phyloP scores from a whole-genome alignment of 2,329 filamentous ascomycete genomes.

The Fusarium brevicatenulatum region DNA sequence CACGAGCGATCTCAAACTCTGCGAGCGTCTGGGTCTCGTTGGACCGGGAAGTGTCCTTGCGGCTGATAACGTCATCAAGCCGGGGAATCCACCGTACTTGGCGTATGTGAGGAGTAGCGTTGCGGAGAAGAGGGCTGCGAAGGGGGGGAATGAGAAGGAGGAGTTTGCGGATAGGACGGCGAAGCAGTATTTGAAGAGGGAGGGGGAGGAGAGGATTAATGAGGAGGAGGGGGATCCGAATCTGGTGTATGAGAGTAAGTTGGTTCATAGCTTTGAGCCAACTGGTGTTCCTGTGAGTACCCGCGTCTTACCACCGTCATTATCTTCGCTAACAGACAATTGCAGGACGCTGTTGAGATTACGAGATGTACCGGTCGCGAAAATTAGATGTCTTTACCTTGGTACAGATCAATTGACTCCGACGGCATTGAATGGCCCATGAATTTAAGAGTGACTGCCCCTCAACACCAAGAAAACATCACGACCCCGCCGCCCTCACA shows the following conservation, averaged over 20 bases:
- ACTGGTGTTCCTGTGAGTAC: slow-evolving; percentile 70
- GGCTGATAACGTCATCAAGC: slow-evolving; percentile 77
- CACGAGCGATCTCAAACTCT: slow-evolving; percentile 77
- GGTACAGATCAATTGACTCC: not conserved
- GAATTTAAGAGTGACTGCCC: not conserved
- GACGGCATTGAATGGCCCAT: not conserved
- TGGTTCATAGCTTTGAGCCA: slow-evolving; percentile 74
- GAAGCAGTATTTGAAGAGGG: slow-evolving; percentile 66
- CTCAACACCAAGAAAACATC: slow-evolving; percentile 20
- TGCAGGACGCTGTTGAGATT: slow-evolving; percentile 73
- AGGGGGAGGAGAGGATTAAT: slow-evolving; percentile 53
- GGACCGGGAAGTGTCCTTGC: slow-evolving; percentile 69
- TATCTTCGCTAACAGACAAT: slow-evolving; percentile 39
- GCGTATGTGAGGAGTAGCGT: slow-evolving; percentile 75
- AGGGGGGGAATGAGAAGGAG: slow-evolving; percentile 51
- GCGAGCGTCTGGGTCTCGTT: slow-evolving; percentile 75
- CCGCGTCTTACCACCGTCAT: accelerated
- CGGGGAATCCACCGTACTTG: slow-evolving; percentile 76
- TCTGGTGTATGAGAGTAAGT: slow-evolving; percentile 71
- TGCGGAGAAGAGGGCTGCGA: slow-evolving; percentile 64
- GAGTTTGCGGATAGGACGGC: slow-evolving; percentile 56
- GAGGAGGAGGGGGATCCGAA: slow-evolving; percentile 66
- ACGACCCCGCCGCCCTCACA: not conserved
- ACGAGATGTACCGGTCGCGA: slow-evolving; percentile 63
- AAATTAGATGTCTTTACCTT: not conserved